These are phyloP conservation scores for Madurella mycetomatis DNA, from an alignment of 2,329 filamentous ascomycete genomes.

Conservation along the genomic window DNA sequence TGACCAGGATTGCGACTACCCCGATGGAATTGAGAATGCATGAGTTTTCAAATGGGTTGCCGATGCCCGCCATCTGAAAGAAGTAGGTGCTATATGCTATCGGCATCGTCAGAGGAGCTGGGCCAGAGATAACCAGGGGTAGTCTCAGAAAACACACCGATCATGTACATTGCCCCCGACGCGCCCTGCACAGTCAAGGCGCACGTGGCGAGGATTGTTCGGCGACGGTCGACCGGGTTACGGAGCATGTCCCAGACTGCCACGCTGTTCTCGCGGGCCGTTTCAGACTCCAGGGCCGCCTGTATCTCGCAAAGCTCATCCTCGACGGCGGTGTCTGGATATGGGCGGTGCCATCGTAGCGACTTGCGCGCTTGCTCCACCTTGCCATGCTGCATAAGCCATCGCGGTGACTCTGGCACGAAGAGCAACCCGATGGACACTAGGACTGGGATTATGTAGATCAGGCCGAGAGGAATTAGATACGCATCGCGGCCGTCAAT, in stretches of 20 bases:
- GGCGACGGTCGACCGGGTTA: slow-evolving; percentile 47
- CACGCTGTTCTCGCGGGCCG: slow-evolving; percentile 28
- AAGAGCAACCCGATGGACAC: slow-evolving; percentile 34
- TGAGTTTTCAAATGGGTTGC: slow-evolving; percentile 50
- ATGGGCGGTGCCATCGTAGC: slow-evolving; percentile 34
- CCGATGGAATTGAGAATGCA: slow-evolving; percentile 51
- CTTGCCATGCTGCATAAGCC: slow-evolving; percentile 36
- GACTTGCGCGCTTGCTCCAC: slow-evolving; percentile 31
- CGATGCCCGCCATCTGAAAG: slow-evolving; percentile 54
- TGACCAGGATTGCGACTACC: slow-evolving; percentile 48
- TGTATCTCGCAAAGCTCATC: slow-evolving; percentile 36
- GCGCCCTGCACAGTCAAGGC: slow-evolving; percentile 48
- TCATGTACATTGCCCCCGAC: slow-evolving; percentile 52
- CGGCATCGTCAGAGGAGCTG: too few relatives aligned
- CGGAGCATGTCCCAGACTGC: slow-evolving; percentile 44
- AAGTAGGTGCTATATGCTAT: slow-evolving; percentile 55
- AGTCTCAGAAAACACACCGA: slow-evolving; percentile 34
- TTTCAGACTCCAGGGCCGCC: slow-evolving; percentile 32
- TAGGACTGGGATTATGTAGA: slow-evolving; percentile 35
- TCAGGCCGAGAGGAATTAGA: slow-evolving; percentile 37
- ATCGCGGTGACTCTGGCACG: slow-evolving; percentile 39
- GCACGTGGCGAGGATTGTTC: slow-evolving; percentile 44
- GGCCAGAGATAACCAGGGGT: too few relatives aligned
- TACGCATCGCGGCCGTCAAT: slow-evolving; percentile 34
- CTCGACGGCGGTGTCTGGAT: slow-evolving; percentile 27